Evolutionary conservation across 208 protist genomes (phyloP), one percentile per base, ranked within the genome.

Genomic region (Phytomonas sp.): DNA sequence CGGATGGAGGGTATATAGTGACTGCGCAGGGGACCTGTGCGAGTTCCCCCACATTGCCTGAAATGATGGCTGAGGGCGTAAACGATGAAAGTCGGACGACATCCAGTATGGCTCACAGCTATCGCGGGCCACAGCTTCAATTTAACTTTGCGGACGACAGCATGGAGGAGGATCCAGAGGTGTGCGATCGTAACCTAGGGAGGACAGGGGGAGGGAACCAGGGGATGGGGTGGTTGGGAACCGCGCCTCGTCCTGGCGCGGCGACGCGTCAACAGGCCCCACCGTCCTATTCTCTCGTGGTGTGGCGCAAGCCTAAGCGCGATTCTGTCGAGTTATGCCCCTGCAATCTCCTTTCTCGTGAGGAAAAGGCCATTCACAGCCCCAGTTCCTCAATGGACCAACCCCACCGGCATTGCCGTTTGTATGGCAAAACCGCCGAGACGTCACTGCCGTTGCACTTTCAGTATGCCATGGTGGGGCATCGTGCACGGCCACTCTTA

Each of bases 401-500:
- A 32, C 15, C 9, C 33, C 60, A 26, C 20, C 20, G 26, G 23
- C 31, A 37, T 37, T 32, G 2, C 33, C 31, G 60, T 64, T 37
- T 23, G 9, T 64, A 23, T 64, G 5, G 31, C 0, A 32, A 64
- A 32, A 29, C 17, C 4, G 15, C 23, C 40, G 37, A 2, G 0
- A 34, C 26, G n/a, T n/a, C 74, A 23, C 68, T 53, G 28, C 46
- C 77, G 34, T 72, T 88, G 60, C 26, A 75, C 31, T 72, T 75
- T 53, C 77, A 78, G 79, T 88, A 88, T 59, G 60, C 77, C 17
- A 76, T 94, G 66, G 66, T 79, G 4, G 89, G 89, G 0, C 89
- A 94, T 76, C 78, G 82, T 26, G 74, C 83, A 1, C 89, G 89
- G 0, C 89, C 89, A 29, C 71, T 94, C 31, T 78, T 88, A 33